Conservation (phyloP, 345 rosid species). For the Erucastrum elatum region DNA sequence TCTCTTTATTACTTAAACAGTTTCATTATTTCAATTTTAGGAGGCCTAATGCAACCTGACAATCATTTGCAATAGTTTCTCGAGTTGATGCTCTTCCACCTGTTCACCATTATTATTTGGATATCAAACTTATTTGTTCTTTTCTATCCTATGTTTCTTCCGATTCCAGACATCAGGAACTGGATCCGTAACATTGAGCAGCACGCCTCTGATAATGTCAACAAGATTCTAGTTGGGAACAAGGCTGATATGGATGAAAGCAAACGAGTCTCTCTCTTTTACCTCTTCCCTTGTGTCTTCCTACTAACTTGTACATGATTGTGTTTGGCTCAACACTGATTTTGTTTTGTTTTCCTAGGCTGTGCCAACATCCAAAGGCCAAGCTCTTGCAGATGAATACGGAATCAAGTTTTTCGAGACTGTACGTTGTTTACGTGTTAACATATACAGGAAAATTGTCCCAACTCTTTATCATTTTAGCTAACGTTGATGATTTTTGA, state of each 20-base stretch:
- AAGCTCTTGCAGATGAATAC: conserved; percentile 96
- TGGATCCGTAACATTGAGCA: conserved; percentile 99
- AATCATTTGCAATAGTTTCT: too few relatives aligned
- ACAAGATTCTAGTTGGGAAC: conserved; percentile 96
- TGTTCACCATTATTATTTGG: not conserved
- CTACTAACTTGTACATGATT: not conserved
- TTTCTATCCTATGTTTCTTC: not conserved
- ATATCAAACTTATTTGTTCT: not conserved
- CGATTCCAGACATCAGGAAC: conserved; percentile 72
- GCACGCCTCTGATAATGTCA: conserved; percentile 98
- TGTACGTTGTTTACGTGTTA: conserved; percentile 46
- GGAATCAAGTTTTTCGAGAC: conserved; percentile 97
- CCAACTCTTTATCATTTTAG: too few relatives aligned
- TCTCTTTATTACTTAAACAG: not conserved
- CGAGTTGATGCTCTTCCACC: not conserved
- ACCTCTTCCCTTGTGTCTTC: not conserved
- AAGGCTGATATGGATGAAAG: conserved; percentile 99
- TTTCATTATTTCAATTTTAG: too few relatives aligned
- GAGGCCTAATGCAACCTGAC: too few relatives aligned
- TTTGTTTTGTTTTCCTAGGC: conserved; percentile 49
- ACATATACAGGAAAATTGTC: too few relatives aligned
- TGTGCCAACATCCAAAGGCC: conserved; percentile 91
- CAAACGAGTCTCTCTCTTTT: conserved; percentile 69
- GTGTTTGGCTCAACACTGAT: conserved; percentile 6
- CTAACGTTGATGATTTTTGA: not conserved